These are phyloP conservation scores for Millerozyma acaciae DNA, from an alignment of 805 yeast genomes.

Conservation along the genomic window DNA sequence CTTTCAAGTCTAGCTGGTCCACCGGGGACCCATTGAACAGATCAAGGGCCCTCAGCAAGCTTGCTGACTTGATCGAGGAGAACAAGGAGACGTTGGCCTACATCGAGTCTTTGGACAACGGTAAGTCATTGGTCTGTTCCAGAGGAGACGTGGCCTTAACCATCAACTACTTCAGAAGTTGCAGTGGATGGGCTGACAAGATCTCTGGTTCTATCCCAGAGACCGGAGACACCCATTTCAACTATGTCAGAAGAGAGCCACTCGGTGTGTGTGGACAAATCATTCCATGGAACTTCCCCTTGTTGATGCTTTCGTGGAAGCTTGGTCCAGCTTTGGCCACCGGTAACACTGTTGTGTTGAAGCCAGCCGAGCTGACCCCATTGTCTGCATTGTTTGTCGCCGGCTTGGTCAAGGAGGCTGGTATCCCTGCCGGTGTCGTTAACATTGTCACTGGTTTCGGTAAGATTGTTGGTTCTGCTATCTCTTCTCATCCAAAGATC, in stretches of 20 bases:
- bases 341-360: slow-evolving; percentile 84
- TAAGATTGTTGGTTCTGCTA: slow-evolving; percentile 75
- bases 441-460: slow-evolving; percentile 88
- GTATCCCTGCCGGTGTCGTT: slow-evolving; percentile 87
- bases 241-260: slow-evolving; percentile 83
- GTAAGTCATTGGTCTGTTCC: slow-evolving; percentile 71
- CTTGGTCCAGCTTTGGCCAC: slow-evolving; percentile 89
- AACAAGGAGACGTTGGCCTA: slow-evolving; percentile 68
- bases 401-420: slow-evolving; percentile 69
- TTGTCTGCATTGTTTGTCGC: slow-evolving; percentile 78
- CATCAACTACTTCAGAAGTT: slow-evolving; percentile 68
- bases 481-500: slow-evolving; percentile 72
- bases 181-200: slow-evolving; percentile 93
- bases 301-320: slow-evolving; percentile 93
- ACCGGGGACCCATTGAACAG: slow-evolving; percentile 64
- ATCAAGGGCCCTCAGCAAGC: slow-evolving; percentile 57
- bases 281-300: slow-evolving; percentile 97
- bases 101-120: slow-evolving; percentile 85
- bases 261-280: slow-evolving; percentile 94
- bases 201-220: slow-evolving; percentile 71
- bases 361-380: slow-evolving; percentile 91
- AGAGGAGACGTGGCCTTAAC: slow-evolving; percentile 72
- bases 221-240: slow-evolving; percentile 69
- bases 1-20: slow-evolving; percentile 67
- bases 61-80: slow-evolving; percentile 75